Conservation (phyloP, 2,329 filamentous ascomycete genomes). For the Pyricularia sp. region DNA sequence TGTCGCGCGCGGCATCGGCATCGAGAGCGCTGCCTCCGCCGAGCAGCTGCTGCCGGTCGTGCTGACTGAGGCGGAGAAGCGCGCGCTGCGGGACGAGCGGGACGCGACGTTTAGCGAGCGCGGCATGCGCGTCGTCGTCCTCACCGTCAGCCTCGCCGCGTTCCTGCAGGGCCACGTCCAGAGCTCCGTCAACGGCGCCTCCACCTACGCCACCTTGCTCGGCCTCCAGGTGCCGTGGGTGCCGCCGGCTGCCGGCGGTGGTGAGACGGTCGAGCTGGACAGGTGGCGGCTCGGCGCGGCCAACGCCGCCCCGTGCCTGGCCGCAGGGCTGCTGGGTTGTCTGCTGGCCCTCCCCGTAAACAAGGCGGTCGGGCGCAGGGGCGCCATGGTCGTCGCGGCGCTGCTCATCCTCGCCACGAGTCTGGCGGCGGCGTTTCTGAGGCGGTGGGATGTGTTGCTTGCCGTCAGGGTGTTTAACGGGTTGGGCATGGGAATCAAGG, state of each 20-base stretch:
- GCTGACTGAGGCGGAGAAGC: slow-evolving; percentile 21
- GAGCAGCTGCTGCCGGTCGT: slow-evolving; percentile 15
- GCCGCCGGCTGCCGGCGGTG: too few relatives aligned
- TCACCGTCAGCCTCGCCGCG: slow-evolving; percentile 29
- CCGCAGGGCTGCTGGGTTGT: slow-evolving; percentile 24
- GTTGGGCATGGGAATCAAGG: slow-evolving; percentile 33
- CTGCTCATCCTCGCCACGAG: slow-evolving; percentile 26
- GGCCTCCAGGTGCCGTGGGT: not conserved
- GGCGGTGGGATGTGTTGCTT: slow-evolving; percentile 20
- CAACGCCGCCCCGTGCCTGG: slow-evolving; percentile 26
- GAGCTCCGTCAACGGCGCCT: slow-evolving; percentile 28
- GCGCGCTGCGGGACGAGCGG: slow-evolving; percentile 22
- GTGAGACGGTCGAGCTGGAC: slow-evolving; percentile 5
- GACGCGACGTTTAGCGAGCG: slow-evolving; percentile 25
- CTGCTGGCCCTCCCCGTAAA: slow-evolving; percentile 27
- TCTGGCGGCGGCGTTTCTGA: slow-evolving; percentile 21
- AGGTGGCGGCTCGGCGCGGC: slow-evolving; percentile 26
- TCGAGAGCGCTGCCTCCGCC: slow-evolving; percentile 6
- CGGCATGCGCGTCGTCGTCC: slow-evolving; percentile 25
- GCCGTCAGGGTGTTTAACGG: slow-evolving; percentile 24
- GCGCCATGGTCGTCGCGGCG: slow-evolving; percentile 25
- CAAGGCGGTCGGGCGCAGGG: slow-evolving; percentile 25
- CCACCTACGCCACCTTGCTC: slow-evolving; percentile 14
- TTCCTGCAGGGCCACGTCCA: slow-evolving; percentile 32
- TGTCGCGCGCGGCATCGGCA: slow-evolving; percentile 16